Conservation (phyloP, 1,284 basidiomycete genomes). For the Neonothopanus nambi region DNA sequence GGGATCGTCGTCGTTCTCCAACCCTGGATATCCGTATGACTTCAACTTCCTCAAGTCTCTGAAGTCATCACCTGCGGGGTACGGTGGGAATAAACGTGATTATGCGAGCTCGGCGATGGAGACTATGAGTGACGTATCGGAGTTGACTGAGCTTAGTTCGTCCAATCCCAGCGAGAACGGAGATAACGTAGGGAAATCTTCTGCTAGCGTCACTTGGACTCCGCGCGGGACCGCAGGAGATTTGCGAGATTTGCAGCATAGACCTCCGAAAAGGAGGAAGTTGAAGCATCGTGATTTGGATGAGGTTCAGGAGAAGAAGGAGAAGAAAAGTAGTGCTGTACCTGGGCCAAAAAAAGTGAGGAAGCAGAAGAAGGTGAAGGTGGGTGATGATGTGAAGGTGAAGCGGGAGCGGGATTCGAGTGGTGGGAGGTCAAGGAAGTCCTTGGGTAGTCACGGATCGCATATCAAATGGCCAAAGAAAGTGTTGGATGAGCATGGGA, state of each 20-base stretch:
- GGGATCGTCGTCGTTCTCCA: no score
- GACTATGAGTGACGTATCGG: no score
- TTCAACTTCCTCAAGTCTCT: slow-evolving; percentile 18
- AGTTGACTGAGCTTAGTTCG: no score
- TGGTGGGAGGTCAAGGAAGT: not conserved
- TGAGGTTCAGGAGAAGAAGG: slow-evolving; percentile 1
- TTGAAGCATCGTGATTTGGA: not conserved
- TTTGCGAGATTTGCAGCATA: not conserved
- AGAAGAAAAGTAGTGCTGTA: not conserved
- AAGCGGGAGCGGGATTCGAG: not conserved
- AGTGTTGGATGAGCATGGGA: slow-evolving; percentile 2
- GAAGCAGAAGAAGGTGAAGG: not conserved
- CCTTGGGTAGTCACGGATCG: not conserved
- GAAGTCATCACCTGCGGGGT: not conserved
- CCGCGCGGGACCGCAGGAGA: not conserved
- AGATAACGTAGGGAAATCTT: no score
- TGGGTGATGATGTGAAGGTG: no score
- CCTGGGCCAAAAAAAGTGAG: no score
- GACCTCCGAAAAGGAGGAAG: not conserved
- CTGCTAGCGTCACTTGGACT: not conserved
- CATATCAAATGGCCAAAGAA: slow-evolving; percentile 1
- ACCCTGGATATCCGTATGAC: no score
- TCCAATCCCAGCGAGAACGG: no score
- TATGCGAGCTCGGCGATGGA: no score
- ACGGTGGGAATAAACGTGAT: no score